Conservation (phyloP, 202 grass and related monocot species). For the Carex sylvatica region DNA sequence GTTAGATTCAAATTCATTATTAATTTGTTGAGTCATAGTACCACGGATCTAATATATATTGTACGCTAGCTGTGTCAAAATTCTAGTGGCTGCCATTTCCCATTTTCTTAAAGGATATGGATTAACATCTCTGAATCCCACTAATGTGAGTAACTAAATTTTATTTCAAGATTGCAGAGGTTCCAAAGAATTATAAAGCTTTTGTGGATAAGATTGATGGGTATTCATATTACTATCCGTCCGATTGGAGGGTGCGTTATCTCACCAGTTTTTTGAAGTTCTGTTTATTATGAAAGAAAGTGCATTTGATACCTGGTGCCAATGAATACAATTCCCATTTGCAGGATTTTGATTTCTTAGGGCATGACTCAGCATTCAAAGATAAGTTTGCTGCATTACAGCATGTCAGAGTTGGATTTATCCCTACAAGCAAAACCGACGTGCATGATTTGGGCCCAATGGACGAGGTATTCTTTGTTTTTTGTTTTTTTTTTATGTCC, state of each 20-base stretch:
- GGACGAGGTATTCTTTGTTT: slow-evolving; percentile 53
- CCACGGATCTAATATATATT: background rate
- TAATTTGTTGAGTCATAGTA: background rate
- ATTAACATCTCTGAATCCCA: background rate
- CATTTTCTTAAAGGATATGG: background rate
- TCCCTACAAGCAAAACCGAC: slow-evolving; percentile 81
- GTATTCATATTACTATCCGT: slow-evolving; percentile 77
- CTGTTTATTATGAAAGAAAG: background rate
- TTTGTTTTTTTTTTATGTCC: background rate
- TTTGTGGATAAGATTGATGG: slow-evolving; percentile 84
- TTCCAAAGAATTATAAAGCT: slow-evolving; percentile 59
- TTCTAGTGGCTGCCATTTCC: background rate
- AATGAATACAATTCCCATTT: background rate
- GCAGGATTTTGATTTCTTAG: slow-evolving; percentile 89
- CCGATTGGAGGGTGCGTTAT: slow-evolving; percentile 84
- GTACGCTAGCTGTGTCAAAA: background rate
- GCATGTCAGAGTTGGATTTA: slow-evolving; percentile 70
- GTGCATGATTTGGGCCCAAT: slow-evolving; percentile 76
- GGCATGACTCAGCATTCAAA: slow-evolving; percentile 93
- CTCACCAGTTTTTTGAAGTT: background rate
- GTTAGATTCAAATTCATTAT: background rate
- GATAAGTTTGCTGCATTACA: slow-evolving; percentile 70
- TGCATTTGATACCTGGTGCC: background rate
- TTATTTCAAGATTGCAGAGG: slow-evolving; percentile 54
- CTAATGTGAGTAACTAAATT: slow-evolving; percentile 29